Evolutionary conservation across 306 rosid species (phyloP).

Genomic region (Mimosa pudica): DNA sequence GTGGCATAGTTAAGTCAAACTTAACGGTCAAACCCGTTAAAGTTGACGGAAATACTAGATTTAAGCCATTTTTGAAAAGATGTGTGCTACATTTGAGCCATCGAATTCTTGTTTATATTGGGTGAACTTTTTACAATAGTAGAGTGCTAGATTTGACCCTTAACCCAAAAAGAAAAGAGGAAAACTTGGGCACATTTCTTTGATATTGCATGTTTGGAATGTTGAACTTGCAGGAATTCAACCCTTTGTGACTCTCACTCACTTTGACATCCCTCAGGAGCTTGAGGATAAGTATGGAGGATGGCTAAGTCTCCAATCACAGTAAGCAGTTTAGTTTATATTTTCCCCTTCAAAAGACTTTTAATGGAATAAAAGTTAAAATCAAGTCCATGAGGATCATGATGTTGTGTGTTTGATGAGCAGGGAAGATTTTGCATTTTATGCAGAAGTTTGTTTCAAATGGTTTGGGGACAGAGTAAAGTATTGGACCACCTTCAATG

Average conservation of each 20-base stretch:
- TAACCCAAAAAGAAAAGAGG: too few relatives aligned
- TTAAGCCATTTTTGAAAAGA: too few relatives aligned
- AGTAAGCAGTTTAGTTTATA: conserved; percentile 7
- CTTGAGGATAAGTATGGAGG: conserved; percentile 36
- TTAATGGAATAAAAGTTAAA: not conserved
- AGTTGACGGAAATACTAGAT: too few relatives aligned
- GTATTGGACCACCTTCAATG: conserved; percentile 61
- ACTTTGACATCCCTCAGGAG: conserved; percentile 43
- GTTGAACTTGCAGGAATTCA: conserved; percentile 35
- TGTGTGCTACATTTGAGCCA: too few relatives aligned
- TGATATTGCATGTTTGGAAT: not conserved
- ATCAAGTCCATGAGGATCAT: not conserved
- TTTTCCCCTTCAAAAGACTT: not conserved
- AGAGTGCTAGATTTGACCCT: too few relatives aligned
- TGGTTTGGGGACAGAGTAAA: conserved; percentile 59
- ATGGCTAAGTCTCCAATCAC: conserved; percentile 45
- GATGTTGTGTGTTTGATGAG: not conserved
- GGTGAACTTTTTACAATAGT: too few relatives aligned
- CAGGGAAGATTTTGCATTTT: conserved; percentile 55
- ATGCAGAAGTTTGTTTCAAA: conserved; percentile 51
- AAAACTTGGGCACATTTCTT: not conserved
- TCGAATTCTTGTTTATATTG: too few relatives aligned
- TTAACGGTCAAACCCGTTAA: too few relatives aligned
- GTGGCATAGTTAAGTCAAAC: too few relatives aligned
- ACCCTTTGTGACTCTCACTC: conserved; percentile 50